phyloP scores from a whole-genome alignment of 345 rosid species.

The Boechera stricta region DNA sequence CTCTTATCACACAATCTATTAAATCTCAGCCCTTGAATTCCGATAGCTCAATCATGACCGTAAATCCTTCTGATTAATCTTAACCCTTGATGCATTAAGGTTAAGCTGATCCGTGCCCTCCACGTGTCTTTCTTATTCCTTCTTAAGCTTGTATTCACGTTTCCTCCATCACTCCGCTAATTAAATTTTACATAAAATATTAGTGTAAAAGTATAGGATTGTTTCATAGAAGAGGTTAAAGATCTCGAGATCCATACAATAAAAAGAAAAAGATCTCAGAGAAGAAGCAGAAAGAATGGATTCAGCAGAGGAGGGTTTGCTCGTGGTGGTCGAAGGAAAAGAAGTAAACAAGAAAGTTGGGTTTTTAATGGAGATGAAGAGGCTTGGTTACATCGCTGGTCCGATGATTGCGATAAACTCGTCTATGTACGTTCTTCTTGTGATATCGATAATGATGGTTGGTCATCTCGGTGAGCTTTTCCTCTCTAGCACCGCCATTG shows the following conservation, averaged over 20 bases:
- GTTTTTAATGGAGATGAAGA: constrained; percentile 53
- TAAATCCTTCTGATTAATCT: too few relatives aligned
- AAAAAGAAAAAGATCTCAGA: not conserved
- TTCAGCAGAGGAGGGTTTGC: constrained; percentile 47
- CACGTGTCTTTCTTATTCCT: too few relatives aligned
- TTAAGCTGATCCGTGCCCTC: too few relatives aligned
- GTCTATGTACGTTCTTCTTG: constrained; percentile 61
- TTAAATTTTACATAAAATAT: not conserved
- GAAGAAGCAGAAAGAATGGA: constrained; percentile 28
- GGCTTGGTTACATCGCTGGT: constrained; percentile 57
- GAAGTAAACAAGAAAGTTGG: constrained; percentile 31
- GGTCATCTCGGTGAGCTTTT: constrained; percentile 82
- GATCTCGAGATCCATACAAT: too few relatives aligned
- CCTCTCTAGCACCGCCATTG: constrained; percentile 82
- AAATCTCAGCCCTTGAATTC: too few relatives aligned
- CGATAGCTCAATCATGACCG: too few relatives aligned
- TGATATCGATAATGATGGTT: constrained; percentile 72
- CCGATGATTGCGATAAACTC: constrained; percentile 74
- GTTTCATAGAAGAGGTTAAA: too few relatives aligned
- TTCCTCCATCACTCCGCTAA: too few relatives aligned
- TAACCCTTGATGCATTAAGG: too few relatives aligned
- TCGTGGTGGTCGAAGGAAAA: not conserved
- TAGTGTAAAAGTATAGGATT: not conserved
- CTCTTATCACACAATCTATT: too few relatives aligned
- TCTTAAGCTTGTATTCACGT: too few relatives aligned